Evolutionary conservation across 2,329 filamentous ascomycete species (phyloP).

Genomic region (Trichophyton verrucosum): DNA sequence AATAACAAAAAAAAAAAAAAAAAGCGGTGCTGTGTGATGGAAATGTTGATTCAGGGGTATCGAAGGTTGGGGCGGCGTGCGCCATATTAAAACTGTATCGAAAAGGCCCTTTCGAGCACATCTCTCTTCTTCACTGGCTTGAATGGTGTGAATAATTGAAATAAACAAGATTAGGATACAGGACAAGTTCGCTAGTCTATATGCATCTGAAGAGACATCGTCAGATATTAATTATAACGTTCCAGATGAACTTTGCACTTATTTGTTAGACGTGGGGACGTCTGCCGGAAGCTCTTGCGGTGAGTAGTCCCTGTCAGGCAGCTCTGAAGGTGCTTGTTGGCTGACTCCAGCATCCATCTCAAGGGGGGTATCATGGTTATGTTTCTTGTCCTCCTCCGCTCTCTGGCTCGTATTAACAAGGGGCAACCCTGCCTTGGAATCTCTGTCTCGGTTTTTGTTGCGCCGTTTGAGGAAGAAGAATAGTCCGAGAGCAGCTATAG

Average conservation of each 20-base stretch:
- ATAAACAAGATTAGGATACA: not conserved
- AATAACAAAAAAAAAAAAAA: not conserved
- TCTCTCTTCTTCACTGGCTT: not conserved
- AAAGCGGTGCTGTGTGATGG: too few relatives aligned
- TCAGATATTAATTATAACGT: not conserved
- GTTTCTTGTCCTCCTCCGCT: not conserved
- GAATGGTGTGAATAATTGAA: not conserved
- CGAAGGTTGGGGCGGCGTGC: not conserved
- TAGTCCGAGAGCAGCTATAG: not conserved
- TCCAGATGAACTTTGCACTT: not conserved
- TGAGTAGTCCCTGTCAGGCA: not conserved
- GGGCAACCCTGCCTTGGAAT: not conserved
- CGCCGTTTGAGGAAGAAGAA: conserved; percentile 4
- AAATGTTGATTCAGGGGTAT: not conserved
- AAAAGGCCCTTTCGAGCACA: not conserved
- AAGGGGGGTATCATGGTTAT: not conserved
- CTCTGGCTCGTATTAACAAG: not conserved
- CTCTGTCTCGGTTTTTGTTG: not conserved
- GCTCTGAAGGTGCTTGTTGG: not conserved
- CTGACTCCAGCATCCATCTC: not conserved
- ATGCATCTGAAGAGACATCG: not conserved
- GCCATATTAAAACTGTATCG: not conserved
- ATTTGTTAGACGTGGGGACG: not conserved
- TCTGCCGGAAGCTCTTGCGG: conserved; percentile 1
- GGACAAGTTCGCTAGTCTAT: not conserved